Conservation (phyloP, 139 green algal species). For the Chloropicon primus region DNA sequence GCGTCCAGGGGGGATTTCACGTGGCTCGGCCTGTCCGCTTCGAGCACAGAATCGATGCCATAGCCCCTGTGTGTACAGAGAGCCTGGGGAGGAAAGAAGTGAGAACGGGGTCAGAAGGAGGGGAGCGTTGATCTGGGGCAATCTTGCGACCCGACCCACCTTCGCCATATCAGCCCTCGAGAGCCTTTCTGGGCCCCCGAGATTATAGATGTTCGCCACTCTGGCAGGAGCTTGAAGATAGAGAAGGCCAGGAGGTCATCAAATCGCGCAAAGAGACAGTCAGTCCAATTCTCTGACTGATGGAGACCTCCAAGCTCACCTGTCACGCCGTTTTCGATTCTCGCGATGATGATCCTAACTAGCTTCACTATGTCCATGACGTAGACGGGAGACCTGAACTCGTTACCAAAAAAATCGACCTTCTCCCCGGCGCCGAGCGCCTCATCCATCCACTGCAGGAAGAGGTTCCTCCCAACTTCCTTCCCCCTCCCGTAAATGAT, state of each 20-base stretch:
- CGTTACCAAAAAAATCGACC: neutral
- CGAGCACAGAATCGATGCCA: neutral
- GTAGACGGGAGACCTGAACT: slow-evolving; percentile 32
- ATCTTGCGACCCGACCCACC: no score
- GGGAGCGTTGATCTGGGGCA: no score
- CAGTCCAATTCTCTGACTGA: no score
- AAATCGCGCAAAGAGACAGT: no score
- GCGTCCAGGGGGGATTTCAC: neutral
- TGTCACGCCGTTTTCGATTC: neutral
- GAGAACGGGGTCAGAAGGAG: no score
- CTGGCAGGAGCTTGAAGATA: no score
- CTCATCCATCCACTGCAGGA: slow-evolving; percentile 54
- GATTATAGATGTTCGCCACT: slow-evolving; percentile 29
- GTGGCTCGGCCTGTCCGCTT: neutral
- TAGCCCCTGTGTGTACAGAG: no score
- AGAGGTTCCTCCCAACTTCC: slow-evolving; percentile 25
- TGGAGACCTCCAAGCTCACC: no score
- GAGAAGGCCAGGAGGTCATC: no score
- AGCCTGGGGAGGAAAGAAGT: no score
- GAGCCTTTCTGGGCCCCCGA: slow-evolving; percentile 42
- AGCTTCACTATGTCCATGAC: slow-evolving; percentile 37
- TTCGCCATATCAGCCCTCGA: slow-evolving; percentile 47
- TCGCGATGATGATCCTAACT: slow-evolving; percentile 12
- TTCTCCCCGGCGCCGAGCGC: neutral
- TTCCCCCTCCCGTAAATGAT: slow-evolving; percentile 49